A percentile compares a stretch with the other conserved stretches of the same genome.
Conservation (phyloP, 2,329 filamentous ascomycete genomes). For the Verticillium klebahnii region DNA sequence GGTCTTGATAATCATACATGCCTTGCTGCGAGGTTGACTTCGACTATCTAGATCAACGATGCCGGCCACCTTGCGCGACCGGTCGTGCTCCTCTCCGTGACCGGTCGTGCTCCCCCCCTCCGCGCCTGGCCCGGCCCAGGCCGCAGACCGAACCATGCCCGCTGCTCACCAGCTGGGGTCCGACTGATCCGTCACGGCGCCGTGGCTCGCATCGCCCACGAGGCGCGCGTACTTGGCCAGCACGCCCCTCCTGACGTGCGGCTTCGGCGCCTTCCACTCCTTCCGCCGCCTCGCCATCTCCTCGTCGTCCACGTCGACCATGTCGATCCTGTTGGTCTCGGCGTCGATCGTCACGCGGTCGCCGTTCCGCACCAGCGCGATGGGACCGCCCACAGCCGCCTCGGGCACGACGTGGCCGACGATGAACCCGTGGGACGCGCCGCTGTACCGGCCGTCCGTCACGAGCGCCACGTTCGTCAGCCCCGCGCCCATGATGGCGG, state of each 20-base stretch:
- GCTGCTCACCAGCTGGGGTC: conserved; percentile 17
- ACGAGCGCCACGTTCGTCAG: conserved; percentile 85
- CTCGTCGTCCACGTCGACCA: conserved; percentile 58
- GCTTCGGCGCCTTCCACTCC: conserved; percentile 66
- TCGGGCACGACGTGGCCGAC: conserved; percentile 92
- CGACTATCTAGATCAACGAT: neutral
- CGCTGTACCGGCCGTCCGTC: conserved; percentile 86
- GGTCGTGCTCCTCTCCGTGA: no score
- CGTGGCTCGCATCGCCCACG: conserved; percentile 88
- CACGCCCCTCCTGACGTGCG: conserved; percentile 73
- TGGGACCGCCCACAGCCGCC: conserved; percentile 82
- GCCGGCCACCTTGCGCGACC: no score
- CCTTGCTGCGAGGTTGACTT: no score
- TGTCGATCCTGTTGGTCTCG: conserved; percentile 68
- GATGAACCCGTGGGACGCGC: conserved; percentile 87
- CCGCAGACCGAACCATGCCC: neutral
- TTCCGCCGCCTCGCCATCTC: conserved; percentile 62
- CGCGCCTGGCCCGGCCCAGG: no score
- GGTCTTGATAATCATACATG: no score
- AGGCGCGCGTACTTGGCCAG: conserved; percentile 86
- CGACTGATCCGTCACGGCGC: conserved; percentile 73
- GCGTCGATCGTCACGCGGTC: conserved; percentile 86
- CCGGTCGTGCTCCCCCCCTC: no score
- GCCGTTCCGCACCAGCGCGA: conserved; percentile 75
- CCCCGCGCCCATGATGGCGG: conserved; percentile 88